Evolutionary conservation across 495 filamentous ascomycete genomes (phyloP).

Genomic region (Podospora didyma): DNA sequence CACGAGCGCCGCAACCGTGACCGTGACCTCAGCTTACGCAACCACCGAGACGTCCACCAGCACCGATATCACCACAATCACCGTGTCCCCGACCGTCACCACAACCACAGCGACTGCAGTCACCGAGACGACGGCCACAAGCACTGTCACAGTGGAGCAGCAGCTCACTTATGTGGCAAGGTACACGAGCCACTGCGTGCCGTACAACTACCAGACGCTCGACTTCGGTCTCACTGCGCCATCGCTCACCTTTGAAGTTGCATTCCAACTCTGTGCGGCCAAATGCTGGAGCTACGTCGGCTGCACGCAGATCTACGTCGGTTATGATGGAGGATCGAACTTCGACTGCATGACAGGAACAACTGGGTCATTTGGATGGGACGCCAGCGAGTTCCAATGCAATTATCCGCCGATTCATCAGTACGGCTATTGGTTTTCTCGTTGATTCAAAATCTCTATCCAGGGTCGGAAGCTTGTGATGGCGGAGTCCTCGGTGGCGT

Average conservation of each 20-base stretch:
- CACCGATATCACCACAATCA: not conserved
- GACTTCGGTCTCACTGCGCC: not conserved
- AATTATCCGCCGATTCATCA: not conserved
- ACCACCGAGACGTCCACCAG: not conserved
- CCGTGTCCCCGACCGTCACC: not conserved
- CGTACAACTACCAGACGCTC: conserved; percentile 1
- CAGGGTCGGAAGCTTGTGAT: too few relatives aligned
- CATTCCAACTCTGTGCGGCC: conserved; percentile 1
- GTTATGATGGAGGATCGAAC: not conserved
- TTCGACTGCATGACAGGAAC: not conserved
- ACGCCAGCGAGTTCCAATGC: not conserved
- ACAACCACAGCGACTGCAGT: not conserved
- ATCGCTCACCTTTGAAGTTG: not conserved
- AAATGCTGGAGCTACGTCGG: not conserved
- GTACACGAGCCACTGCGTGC: not conserved
- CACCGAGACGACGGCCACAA: too few relatives aligned
- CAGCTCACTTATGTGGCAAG: not conserved
- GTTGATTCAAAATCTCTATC: too few relatives aligned
- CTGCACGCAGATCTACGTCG: conserved; percentile 1
- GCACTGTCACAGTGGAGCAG: not conserved
- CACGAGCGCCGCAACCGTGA: not conserved
- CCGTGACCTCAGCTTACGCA: not conserved
- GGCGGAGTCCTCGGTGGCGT: too few relatives aligned
- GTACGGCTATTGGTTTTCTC: not conserved
- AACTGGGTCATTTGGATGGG: not conserved